Conservation (phyloP, 179 eudicot species). For the Corrigiola litoralis region DNA sequence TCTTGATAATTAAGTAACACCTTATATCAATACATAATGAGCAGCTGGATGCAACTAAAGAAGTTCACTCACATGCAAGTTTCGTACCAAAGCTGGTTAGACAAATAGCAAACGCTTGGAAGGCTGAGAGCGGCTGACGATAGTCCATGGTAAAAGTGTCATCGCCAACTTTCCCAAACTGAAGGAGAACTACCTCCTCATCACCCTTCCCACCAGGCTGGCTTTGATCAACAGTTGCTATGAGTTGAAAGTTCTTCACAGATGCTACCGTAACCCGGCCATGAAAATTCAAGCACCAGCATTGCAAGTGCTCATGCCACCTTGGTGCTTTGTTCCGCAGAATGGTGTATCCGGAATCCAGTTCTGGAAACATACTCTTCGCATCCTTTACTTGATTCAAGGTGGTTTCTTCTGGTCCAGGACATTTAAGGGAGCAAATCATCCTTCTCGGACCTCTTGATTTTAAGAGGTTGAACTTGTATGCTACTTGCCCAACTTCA, state of each 20-base stretch:
- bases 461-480: slow-evolving; percentile 89
- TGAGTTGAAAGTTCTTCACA: slow-evolving; percentile 91
- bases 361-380: slow-evolving; percentile 26
- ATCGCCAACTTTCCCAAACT: slow-evolving; percentile 89
- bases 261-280: slow-evolving; percentile 97
- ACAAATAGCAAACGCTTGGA: slow-evolving; percentile 96
- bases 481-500: slow-evolving; percentile 68
- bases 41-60: background rate
- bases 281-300: slow-evolving; percentile 98
- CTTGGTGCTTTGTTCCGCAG: slow-evolving; percentile 88
- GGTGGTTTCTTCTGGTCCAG: slow-evolving; percentile 32
- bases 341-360: slow-evolving; percentile 31
- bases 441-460: slow-evolving; percentile 97
- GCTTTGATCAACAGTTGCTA: slow-evolving; percentile 74
- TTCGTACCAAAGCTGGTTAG: slow-evolving; percentile 95
- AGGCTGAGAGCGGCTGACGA: slow-evolving; percentile 87
- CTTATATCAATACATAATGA: background rate
- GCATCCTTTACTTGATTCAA: slow-evolving; percentile 19
- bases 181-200: slow-evolving; percentile 81
- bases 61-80: slow-evolving; percentile 82
- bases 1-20: background rate
- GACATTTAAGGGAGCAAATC: slow-evolving; percentile 64
- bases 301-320: slow-evolving; percentile 93
- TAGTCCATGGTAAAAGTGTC: slow-evolving; percentile 94
- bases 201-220: slow-evolving; percentile 84